Percentiles rank a stretch among this genome's conserved stretches.
These are phyloP conservation scores for Globisporangium uncinulatum DNA, from an alignment of 352 stramenopile species.

Conservation along the genomic window DNA sequence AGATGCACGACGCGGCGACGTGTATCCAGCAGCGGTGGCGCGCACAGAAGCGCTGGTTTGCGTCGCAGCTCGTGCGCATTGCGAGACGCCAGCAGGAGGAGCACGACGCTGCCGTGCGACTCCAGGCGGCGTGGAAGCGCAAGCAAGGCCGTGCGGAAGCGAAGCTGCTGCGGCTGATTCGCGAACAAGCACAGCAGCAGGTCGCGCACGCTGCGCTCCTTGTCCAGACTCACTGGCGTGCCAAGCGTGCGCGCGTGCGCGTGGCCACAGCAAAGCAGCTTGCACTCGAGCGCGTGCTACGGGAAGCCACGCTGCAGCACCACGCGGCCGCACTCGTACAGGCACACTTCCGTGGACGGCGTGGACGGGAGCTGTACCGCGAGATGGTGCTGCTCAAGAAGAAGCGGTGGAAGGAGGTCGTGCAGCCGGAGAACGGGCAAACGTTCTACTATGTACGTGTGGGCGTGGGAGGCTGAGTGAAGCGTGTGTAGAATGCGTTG, in stretches of 20 bases:
- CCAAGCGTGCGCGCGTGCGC: conserved; percentile 23
- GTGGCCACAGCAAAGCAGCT: conserved; percentile 23
- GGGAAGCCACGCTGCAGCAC: conserved; percentile 52
- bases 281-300: conserved; percentile 32
- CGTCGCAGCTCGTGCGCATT: conserved; percentile 34
- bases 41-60: conserved; percentile 30
- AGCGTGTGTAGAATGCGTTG: too few relatives aligned
- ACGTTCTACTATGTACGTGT: conserved; percentile 88
- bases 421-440: conserved; percentile 61
- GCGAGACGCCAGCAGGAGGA: conserved; percentile 27
- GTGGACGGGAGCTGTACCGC: conserved; percentile 57
- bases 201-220: conserved; percentile 25
- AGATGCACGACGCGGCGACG: conserved; percentile 26
- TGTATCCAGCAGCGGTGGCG: conserved; percentile 56
- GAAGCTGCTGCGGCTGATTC: conserved; percentile 33
- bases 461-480: background rate
- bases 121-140: conserved; percentile 58
- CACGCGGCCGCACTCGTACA: conserved; percentile 73
- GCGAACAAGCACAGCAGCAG: conserved; percentile 30
- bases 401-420: conserved; percentile 89
- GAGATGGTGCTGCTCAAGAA: conserved; percentile 56
- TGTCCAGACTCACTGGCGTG: conserved; percentile 49
- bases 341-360: conserved; percentile 60
- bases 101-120: conserved; percentile 35
- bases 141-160: conserved; percentile 36